phyloP scores from a whole-genome alignment of 192 early-diverging fungal genomes.

The Coemansia sp. region DNA sequence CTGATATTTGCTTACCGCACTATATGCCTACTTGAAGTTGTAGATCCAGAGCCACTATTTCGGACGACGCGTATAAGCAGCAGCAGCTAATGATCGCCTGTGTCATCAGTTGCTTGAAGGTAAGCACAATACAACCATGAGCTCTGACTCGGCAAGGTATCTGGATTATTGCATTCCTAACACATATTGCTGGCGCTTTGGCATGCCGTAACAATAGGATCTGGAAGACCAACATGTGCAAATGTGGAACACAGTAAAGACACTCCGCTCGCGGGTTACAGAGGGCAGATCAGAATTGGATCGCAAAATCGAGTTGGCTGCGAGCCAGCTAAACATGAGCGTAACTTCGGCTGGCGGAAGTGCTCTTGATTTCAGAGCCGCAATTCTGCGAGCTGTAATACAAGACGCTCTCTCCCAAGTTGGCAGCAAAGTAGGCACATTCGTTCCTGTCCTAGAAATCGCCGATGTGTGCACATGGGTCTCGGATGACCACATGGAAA shows the following conservation, averaged over 20 bases:
- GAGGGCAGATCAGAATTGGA: constrained; percentile 9
- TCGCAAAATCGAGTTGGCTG: constrained; percentile 26
- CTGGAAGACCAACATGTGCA: constrained; percentile 30
- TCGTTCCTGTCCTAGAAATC: constrained; percentile 12
- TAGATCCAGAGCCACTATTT: background rate
- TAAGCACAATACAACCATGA: background rate
- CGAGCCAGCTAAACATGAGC: constrained; percentile 29
- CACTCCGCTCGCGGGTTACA: constrained; percentile 1
- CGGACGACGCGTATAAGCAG: background rate
- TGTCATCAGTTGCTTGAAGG: constrained; percentile 34
- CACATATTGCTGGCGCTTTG: background rate
- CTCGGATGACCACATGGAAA: constrained; percentile 7
- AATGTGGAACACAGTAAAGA: constrained; percentile 2
- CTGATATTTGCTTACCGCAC: background rate
- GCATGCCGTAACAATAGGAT: constrained; percentile 12
- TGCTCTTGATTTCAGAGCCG: constrained; percentile 3
- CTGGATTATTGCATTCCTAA: background rate
- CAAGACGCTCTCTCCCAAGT: constrained; percentile 20
- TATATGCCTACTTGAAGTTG: background rate
- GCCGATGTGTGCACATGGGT: constrained; percentile 9
- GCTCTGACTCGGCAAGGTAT: background rate
- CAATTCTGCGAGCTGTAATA: constrained; percentile 21
- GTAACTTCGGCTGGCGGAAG: constrained; percentile 10
- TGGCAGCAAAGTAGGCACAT: background rate
- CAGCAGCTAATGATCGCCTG: constrained; percentile 28